Evolutionary conservation across 176 grass and related monocot genomes (phyloP).

Genomic region (Ensete glaucum): DNA sequence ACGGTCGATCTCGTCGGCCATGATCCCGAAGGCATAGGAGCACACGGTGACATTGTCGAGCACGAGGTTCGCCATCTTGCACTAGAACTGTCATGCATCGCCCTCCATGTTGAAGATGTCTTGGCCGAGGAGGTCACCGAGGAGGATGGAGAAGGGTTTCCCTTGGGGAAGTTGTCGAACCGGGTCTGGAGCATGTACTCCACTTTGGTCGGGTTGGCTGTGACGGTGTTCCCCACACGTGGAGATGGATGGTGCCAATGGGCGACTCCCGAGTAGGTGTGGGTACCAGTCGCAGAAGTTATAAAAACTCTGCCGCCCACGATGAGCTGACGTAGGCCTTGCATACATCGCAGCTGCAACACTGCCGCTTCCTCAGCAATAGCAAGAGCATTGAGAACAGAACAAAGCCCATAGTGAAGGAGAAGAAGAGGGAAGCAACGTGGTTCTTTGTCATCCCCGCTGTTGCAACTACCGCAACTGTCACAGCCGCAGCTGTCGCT

Average conservation of each 20-base stretch:
- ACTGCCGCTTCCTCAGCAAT: conserved; percentile 2
- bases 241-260: conserved; percentile 72
- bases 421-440: conserved; percentile 8
- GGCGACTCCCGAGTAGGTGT: conserved; percentile 56
- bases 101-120: conserved; percentile 86
- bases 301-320: conserved; percentile 34
- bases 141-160: conserved; percentile 44
- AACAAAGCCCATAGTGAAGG: conserved; percentile 5
- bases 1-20: conserved; percentile 26
- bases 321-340: conserved; percentile 3
- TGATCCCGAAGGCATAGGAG: conserved; percentile 50
- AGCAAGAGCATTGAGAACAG: conserved; percentile 24
- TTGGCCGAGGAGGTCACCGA: conserved; percentile 63
- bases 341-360: conserved; percentile 13
- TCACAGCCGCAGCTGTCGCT: too few species aligned
- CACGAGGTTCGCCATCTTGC: conserved; percentile 82
- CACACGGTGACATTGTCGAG: conserved; percentile 57
- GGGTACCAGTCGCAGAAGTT: conserved; percentile 91
- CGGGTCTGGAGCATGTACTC: conserved; percentile 19
- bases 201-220: conserved; percentile 18
- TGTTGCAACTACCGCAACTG: too few species aligned
- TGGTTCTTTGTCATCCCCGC: too few species aligned
- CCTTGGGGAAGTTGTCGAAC: conserved; percentile 24
- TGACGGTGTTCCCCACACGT: conserved; percentile 37
- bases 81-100: conserved; percentile 42